Evolutionary conservation across 1,284 basidiomycete genomes (phyloP).

Genomic region (Wolfiporia cocos): DNA sequence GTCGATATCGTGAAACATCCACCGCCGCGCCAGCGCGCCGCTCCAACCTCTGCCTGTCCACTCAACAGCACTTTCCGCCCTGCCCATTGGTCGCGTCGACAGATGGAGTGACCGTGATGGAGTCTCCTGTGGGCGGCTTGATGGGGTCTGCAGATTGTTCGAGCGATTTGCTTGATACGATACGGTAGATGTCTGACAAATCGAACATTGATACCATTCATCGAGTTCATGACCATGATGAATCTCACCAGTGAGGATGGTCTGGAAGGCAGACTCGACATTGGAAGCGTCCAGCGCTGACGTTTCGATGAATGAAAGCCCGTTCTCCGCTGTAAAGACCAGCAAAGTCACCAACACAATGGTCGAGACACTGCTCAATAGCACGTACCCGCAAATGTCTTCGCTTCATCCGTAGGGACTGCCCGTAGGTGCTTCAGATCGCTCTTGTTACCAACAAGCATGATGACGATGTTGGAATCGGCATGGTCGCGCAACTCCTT

Average conservation of each 20-base stretch:
- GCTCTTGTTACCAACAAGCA: slow-evolving; percentile 95
- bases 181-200: slow-evolving; percentile 84
- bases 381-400: slow-evolving; percentile 73
- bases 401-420: slow-evolving; percentile 94
- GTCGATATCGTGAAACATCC: slow-evolving; percentile 3
- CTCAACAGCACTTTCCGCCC: slow-evolving; percentile 38
- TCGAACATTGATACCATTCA: not conserved
- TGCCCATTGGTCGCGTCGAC: slow-evolving; percentile 35
- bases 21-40: not conserved
- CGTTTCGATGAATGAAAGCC: slow-evolving; percentile 95
- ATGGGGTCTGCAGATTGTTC: slow-evolving; percentile 75
- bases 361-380: not conserved
- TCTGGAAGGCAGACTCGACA: slow-evolving; percentile 97
- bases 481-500: slow-evolving; percentile 97
- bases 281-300: slow-evolving; percentile 99
- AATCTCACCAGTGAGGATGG: slow-evolving; percentile 81
- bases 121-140: slow-evolving; percentile 64
- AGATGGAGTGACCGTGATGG: slow-evolving; percentile 69
- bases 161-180: slow-evolving; percentile 86
- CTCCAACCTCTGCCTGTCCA: slow-evolving; percentile 1
- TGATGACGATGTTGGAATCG: slow-evolving; percentile 91
- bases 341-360: not conserved
- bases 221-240: slow-evolving; percentile 4
- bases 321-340: slow-evolving; percentile 60
- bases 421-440: slow-evolving; percentile 97